Base-by-base conservation (phyloP, 805 yeast genomes). In the Zygosaccharomyces bisporus region DNA sequence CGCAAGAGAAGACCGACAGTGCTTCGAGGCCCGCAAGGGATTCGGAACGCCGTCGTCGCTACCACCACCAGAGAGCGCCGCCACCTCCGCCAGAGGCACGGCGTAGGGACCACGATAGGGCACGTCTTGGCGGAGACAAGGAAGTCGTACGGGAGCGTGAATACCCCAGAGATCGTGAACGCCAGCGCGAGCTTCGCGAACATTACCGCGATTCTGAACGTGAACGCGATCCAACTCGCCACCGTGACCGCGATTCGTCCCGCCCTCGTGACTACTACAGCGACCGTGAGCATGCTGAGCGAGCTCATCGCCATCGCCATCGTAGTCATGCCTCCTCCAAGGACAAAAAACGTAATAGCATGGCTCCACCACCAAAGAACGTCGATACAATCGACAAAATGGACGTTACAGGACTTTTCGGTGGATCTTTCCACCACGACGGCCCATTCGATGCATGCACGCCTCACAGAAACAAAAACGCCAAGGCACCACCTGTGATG, bases 381-480 rank as follows among this genome's bases (percentile, higher is more conserved):
- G 81, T 90, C 44, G 99, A 91, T 60, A 87, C 95, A 3, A 93
- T 93, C 55, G 99, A 93, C 69, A 86, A 86, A 66, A 74, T 93
- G 58, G 99, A 93, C 65, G 99, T 91, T 37, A 90, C 97, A 9
- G 97, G 96, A 1, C 75, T 90, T 50, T 90, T 86, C 62, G 97
- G 96, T 19, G 87, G 88, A 13, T 87, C 95, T 2, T 93, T 93
- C 75, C 99, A 93, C 66, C 98, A 93, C 66, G 99, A 93, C 68
- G 99, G 99, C 9, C 99, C 99, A 12, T 93, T 93, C 63, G 99
- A 93, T 64, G 99, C 99, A 1, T 91, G 98, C 66, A 86, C 95
- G 2, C 98, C 99, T 6, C 96, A 87, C 65, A 81, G 98, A 64
- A 93, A 93, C 67, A 86, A 84, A 68, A 73, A 78, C 52, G 71